These are phyloP conservation scores for Pseudoscleropodium purum DNA, from an alignment of 225 moss, liverwort and hornwort genomes.

Conservation along the genomic window DNA sequence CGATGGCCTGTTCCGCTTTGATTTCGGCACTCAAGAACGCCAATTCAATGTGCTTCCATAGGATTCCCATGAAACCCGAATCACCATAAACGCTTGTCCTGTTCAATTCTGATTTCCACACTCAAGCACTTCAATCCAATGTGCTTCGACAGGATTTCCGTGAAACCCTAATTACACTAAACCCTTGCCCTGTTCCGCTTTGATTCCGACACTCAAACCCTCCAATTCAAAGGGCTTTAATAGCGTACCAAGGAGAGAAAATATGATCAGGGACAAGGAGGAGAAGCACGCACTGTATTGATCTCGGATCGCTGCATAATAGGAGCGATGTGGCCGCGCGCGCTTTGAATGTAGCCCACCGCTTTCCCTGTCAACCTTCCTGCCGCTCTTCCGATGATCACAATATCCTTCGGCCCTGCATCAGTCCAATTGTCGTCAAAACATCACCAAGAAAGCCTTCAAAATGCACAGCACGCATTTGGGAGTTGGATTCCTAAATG, in stretches of 20 bases:
- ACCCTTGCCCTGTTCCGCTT: not conserved
- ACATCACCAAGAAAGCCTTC: not conserved
- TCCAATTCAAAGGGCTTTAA: not conserved
- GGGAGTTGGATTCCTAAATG: not conserved
- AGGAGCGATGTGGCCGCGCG: slow-evolving; percentile 61
- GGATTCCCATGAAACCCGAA: not conserved
- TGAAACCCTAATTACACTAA: not conserved
- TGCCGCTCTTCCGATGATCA: slow-evolving; percentile 75
- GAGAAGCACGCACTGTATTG: slow-evolving; percentile 38
- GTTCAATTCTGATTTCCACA: not conserved
- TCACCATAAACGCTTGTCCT: not conserved
- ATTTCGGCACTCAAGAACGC: not conserved
- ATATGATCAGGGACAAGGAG: not conserved
- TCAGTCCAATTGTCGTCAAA: not conserved
- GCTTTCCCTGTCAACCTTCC: slow-evolving; percentile 85
- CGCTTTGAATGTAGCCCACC: slow-evolving; percentile 87
- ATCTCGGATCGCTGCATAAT: slow-evolving; percentile 81
- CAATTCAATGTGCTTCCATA: not conserved
- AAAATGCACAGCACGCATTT: not conserved
- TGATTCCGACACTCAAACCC: not conserved
- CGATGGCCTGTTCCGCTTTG: not conserved
- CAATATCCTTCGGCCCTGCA: slow-evolving; percentile 89
- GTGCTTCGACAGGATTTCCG: not conserved
- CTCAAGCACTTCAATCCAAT: not conserved
- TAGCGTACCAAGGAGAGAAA: not conserved